These are phyloP conservation scores for Favolaschia claudopus DNA, from an alignment of 768 basidiomycete genomes.

Conservation along the genomic window DNA sequence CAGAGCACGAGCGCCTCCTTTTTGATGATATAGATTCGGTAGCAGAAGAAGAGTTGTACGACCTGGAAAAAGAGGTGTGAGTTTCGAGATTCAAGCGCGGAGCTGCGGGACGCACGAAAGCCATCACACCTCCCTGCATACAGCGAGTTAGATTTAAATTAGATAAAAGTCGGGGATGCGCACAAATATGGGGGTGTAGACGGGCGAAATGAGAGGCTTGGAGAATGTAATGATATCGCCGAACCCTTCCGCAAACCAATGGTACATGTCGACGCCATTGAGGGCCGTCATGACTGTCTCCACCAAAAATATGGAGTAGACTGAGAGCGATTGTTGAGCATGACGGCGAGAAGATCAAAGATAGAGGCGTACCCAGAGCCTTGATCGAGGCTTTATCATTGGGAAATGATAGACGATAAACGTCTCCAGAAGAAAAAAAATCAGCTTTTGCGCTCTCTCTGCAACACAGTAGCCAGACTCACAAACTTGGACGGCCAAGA, in stretches of 20 bases:
- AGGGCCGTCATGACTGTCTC: conserved; percentile 25
- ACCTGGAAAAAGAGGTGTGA: too few relatives aligned
- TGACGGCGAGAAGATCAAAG: too few relatives aligned
- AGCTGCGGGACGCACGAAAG: conserved; percentile 15
- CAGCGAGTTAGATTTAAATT: background rate
- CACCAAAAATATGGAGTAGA: conserved; percentile 14
- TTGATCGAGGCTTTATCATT: conserved; percentile 23
- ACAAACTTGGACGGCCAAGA: conserved; percentile 23
- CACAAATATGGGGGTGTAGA: conserved; percentile 13
- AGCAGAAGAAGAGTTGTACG: background rate
- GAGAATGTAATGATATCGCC: conserved; percentile 12
- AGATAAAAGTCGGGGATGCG: background rate
- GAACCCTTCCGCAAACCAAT: conserved; percentile 22
- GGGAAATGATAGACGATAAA: conserved; percentile 18
- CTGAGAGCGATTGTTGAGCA: background rate
- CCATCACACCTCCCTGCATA: conserved; percentile 16
- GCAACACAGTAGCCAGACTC: too few relatives aligned
- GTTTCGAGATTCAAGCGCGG: too few relatives aligned
- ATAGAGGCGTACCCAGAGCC: conserved; percentile 6
- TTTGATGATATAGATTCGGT: conserved; percentile 15
- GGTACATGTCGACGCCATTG: conserved; percentile 19
- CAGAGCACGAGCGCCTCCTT: background rate
- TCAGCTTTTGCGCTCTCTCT: too few relatives aligned
- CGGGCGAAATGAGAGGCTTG: conserved; percentile 13
- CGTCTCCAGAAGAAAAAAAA: background rate